phyloP scores from a whole-genome alignment of 305 asterid species.

The Ilex paraguariensis region DNA sequence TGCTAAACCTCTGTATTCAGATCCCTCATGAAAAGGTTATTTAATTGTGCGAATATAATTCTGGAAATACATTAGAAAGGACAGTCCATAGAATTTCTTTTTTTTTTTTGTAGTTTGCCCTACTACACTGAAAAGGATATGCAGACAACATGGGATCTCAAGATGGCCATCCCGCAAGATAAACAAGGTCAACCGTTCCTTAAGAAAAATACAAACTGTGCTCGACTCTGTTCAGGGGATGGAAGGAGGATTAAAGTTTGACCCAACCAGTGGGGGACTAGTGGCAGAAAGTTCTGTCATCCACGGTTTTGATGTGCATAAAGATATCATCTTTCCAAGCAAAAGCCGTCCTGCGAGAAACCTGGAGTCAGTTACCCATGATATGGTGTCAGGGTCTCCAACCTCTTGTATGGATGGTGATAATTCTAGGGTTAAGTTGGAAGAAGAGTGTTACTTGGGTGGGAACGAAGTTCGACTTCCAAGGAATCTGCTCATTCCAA shows the following conservation, averaged over 20 bases:
- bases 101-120: constrained; percentile 68
- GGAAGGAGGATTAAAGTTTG: constrained; percentile 72
- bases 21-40: no score
- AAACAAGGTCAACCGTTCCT: constrained; percentile 82
- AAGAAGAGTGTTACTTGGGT: constrained; percentile 37
- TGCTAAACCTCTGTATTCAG: no score
- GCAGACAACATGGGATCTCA: constrained; percentile 85
- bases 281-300: constrained; percentile 40
- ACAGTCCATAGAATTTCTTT: constrained; percentile 4
- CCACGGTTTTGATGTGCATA: constrained; percentile 37
- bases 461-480: constrained; percentile 20
- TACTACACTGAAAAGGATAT: constrained; percentile 88
- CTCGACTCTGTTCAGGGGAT: constrained; percentile 88
- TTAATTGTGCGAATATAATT: no score
- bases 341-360: constrained; percentile 23
- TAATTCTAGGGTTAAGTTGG: constrained; percentile 46
- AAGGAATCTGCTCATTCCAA: constrained; percentile 2
- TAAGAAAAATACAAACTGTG: constrained; percentile 71
- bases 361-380: constrained; percentile 19
- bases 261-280: constrained; percentile 50
- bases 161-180: constrained; percentile 98
- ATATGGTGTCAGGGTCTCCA: constrained; percentile 20
- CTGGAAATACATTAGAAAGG: no score
- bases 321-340: constrained; percentile 14
- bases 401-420: constrained; percentile 29